Percentiles rank a stretch among this genome's conserved stretches.
Conservation (phyloP, 2,329 filamentous ascomycete species). For the Aureobasidium sp. region DNA sequence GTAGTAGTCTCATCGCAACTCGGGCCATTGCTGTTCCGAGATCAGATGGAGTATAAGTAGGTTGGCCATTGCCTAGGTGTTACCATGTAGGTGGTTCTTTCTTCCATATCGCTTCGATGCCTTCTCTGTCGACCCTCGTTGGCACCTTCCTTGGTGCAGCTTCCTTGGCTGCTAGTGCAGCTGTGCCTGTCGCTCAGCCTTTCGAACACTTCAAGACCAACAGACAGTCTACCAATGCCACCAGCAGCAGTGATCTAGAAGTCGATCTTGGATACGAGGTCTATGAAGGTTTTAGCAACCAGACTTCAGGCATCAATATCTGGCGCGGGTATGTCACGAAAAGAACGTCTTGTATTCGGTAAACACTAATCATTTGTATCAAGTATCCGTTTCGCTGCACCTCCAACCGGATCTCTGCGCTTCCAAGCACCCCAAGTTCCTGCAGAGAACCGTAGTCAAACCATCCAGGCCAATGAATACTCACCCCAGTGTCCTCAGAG, state of each 20-base stretch:
- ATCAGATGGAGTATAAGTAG: neutral
- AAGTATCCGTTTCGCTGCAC: slow-evolving; percentile 22
- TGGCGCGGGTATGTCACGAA: slow-evolving; percentile 10
- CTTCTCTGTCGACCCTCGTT: neutral
- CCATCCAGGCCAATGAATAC: slow-evolving; percentile 16
- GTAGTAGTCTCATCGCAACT: neutral
- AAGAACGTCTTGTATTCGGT: neutral
- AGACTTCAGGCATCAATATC: slow-evolving; percentile 6
- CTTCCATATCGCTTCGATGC: neutral
- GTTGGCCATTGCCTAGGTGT: neutral
- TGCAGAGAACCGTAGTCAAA: slow-evolving; percentile 17
- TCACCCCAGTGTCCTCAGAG: slow-evolving; percentile 20
- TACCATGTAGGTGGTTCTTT: neutral
- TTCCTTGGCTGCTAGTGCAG: neutral
- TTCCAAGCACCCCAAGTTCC: slow-evolving; percentile 23
- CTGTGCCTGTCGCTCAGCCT: neutral
- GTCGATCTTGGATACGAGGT: slow-evolving; percentile 12
- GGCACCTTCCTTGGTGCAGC: neutral
- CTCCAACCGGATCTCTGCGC: slow-evolving; percentile 19
- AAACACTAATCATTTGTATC: neutral
- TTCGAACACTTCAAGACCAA: slow-evolving; percentile 10
- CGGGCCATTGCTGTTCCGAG: neutral
- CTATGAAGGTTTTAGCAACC: slow-evolving; percentile 8
- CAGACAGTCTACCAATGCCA: neutral
- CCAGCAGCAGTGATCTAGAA: neutral